Percentiles rank a stretch among this genome's conserved stretches.
phyloP scores from a whole-genome alignment of 2,329 filamentous ascomycete genomes.

The Exophiala xenobiotica region DNA sequence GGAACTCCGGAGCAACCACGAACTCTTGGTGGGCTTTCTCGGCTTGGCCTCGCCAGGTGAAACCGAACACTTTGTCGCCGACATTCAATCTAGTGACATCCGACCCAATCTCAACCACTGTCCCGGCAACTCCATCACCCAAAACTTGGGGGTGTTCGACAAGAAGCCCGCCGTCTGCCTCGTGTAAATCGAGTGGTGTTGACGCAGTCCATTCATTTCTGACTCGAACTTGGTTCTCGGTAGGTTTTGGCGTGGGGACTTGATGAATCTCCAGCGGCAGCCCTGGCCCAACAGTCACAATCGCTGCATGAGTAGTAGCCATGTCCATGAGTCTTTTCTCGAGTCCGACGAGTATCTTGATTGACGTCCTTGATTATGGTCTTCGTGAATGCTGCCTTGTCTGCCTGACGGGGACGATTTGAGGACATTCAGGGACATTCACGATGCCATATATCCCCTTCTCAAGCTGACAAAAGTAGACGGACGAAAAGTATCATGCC shows the following conservation, averaged over 20 bases:
- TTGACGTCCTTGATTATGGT: too few species aligned
- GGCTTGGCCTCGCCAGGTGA: constrained; percentile 48
- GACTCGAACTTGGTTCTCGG: constrained; percentile 52
- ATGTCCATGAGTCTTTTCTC: constrained; percentile 17
- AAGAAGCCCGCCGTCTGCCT: constrained; percentile 59
- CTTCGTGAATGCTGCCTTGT: too few species aligned
- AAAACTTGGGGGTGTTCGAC: constrained; percentile 52
- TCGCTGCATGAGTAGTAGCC: constrained; percentile 41
- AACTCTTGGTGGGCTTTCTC: constrained; percentile 59
- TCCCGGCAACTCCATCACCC: constrained; percentile 54
- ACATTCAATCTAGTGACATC: constrained; percentile 46
- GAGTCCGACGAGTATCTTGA: too few species aligned
- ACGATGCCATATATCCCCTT: not conserved
- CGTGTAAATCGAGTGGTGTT: constrained; percentile 62
- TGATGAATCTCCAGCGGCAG: constrained; percentile 38
- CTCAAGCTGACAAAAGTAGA: not conserved
- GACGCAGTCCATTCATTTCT: constrained; percentile 60
- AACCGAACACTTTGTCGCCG: constrained; percentile 59
- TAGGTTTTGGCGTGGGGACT: constrained; percentile 38
- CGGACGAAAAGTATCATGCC: too few species aligned
- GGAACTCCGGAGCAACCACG: constrained; percentile 52
- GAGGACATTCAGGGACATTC: too few species aligned
- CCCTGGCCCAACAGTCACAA: constrained; percentile 42
- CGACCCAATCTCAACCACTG: constrained; percentile 52
- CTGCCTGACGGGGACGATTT: too few species aligned